A percentile compares a stretch with the other conserved stretches of the same genome.
Conservation (phyloP, 192 early-diverging fungal genomes). For the Globomyces pollinis-pini region DNA sequence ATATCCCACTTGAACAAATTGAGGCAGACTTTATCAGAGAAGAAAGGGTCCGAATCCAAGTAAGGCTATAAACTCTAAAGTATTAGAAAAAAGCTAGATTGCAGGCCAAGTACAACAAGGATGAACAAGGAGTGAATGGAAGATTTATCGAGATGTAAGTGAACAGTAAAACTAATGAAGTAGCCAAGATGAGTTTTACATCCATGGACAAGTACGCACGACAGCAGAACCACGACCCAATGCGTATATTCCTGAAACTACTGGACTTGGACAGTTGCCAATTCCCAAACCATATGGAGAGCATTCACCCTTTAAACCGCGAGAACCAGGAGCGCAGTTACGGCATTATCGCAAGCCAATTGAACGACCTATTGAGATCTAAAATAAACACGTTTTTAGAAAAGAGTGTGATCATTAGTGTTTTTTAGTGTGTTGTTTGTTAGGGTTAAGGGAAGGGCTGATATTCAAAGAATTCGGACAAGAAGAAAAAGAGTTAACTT, state of each 20-base stretch:
- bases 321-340: conserved; percentile 38
- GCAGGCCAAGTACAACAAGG: conserved; percentile 12
- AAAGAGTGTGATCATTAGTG: too few species aligned
- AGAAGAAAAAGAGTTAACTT: too few species aligned
- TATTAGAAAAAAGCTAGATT: conserved; percentile 30
- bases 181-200: conserved; percentile 49
- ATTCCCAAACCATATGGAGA: conserved; percentile 56
- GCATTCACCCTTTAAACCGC: conserved; percentile 49
- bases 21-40: conserved; percentile 40
- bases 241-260: conserved; percentile 47
- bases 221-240: conserved; percentile 51
- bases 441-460: too few species aligned
- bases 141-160: conserved; percentile 43
- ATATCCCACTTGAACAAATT: conserved; percentile 34
- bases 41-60: conserved; percentile 21
- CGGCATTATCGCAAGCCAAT: conserved; percentile 44
- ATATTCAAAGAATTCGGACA: too few species aligned
- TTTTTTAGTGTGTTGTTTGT: too few species aligned
- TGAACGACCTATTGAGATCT: conserved; percentile 45
- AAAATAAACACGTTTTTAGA: conserved; percentile 2
- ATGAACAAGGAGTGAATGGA: conserved; percentile 17
- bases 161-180: not conserved
- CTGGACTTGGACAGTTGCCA: conserved; percentile 40
- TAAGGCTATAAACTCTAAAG: too few species aligned
- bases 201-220: conserved; percentile 36